Base-by-base conservation (phyloP, 148 eudicot species). In the Camellia lanceoleosa region DNA sequence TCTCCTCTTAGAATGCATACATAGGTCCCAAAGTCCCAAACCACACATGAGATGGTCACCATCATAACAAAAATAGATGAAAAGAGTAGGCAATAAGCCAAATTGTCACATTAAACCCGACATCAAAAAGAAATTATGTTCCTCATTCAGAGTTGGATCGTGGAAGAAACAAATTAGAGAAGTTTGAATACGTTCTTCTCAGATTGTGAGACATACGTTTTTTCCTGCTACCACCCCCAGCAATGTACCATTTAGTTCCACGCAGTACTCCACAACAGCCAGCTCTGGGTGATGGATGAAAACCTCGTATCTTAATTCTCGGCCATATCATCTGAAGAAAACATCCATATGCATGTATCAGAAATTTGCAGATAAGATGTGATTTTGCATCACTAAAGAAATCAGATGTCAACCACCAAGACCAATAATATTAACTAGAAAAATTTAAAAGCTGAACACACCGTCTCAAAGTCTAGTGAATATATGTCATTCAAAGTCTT, bases 281-380 rank as follows among this genome's bases (percentile, higher is more conserved):
- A 86, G 99, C 90, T 87, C 99, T 87, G 73, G 99, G 97, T 51
- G 97, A 92, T 80, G 99, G 99, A 87, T 95, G 97, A 83, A 88
- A 92, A 82, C 91, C 93, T 81, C 91, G 89, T 63, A 84, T 87
- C 85, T 92, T 95, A 78, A 92, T 93, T 89, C 90, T 95, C 82
- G 99, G 84, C 99, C 99, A 95, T 82, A 86, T 87, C 97, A 95
- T 95, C 99, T 95, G 85, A 75, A 66, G 76, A 60, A 72, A 82
- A 85, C 51, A 80, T 42, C 61, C 71, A 54, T 2, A 8, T 11
- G 13, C 16, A 73, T 51, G 66, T 44, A 84, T 80, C 70, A 82
- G 79, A 74, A 71, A n/a, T 62, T 76, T 60, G 47, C 15, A 82
- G 49, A 47, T 82, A 58, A 63, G 63, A 7, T 41, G 38, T 20